phyloP scores from a whole-genome alignment of 768 basidiomycete genomes.

The Pleurotus cornucopiae region DNA sequence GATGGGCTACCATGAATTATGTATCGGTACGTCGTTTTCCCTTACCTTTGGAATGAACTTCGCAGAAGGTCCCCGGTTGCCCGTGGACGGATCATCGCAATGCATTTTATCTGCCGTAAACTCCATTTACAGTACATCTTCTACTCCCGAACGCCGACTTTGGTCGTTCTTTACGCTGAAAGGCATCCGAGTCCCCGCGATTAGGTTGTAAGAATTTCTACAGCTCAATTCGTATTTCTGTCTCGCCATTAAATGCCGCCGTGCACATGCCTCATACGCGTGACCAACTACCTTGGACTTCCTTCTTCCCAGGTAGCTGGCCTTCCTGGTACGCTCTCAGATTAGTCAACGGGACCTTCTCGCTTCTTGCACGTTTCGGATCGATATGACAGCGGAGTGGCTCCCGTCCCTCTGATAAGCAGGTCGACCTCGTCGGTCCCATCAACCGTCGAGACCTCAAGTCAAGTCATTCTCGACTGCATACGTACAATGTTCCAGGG shows the following conservation, averaged over 20 bases:
- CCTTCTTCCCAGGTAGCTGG: background rate
- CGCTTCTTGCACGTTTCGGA: background rate
- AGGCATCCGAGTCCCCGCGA: background rate
- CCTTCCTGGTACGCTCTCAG: background rate
- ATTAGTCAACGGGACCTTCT: background rate
- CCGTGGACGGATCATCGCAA: background rate
- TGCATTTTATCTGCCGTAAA: background rate
- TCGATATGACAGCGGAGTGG: background rate
- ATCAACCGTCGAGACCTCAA: background rate
- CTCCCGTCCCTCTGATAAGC: background rate
- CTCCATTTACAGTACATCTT: background rate
- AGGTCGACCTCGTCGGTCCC: background rate
- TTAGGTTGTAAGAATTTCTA: background rate
- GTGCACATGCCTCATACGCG: slow-evolving; percentile 1
- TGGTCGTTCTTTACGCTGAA: background rate
- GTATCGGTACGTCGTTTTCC: background rate
- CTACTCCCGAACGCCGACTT: background rate
- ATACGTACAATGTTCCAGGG: too few relatives aligned
- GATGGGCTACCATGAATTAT: background rate
- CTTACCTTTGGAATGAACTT: background rate
- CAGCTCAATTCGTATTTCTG: background rate
- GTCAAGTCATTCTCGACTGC: too few relatives aligned
- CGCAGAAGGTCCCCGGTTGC: background rate
- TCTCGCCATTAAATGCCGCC: background rate
- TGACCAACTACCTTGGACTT: background rate